Base-by-base conservation (phyloP, 495 filamentous ascomycete genomes). In the Neurospora sublineolata region DNA sequence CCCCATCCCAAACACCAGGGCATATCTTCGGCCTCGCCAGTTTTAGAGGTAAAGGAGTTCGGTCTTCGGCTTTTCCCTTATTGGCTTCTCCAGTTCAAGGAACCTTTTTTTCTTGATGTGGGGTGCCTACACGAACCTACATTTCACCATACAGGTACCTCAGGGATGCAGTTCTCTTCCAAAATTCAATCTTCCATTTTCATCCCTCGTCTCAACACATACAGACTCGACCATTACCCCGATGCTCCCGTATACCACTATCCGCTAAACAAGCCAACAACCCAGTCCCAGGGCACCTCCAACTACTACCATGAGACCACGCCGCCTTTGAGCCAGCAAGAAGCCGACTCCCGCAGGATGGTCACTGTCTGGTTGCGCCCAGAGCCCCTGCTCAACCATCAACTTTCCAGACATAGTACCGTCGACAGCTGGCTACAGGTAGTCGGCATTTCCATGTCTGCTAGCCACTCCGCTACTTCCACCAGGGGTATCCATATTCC, bases 251-350 rank as follows among this genome's bases (percentile, higher is more conserved):
- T 14, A 75, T 88, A 86, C 75, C 86, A 90, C 78, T 91, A 89
- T 72, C 90, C 90, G 37, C 87, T 89, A 42, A 85, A 79, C 36
- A 80, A 84, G 83, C 80, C 86, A 89, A 0, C 10, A 52, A 52
- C 1, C 4, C 44, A 1, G 80, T 84, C 91, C 78, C 87, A 89
- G 67, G 86, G 86, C 46, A 77, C 84, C 23, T 82, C 86, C 72
- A 87, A 89, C 70, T 88, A 91, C 77, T 87, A 88, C 75, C 81
- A 82, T 75, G 83, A 85, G 76, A 77, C 83, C 42, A 85, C 80
- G 76, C 86, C 79, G 76, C 83, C 82, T 71, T 76, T 80, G 78
- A 72, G 75, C 79, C 77, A 77, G 81, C 75, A 86, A 80, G 85
- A 83, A 74, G 85, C 83, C 75, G 83, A 85, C 73, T 84, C 85